These are phyloP conservation scores for Phaeotremella skinneri DNA, from an alignment of 768 basidiomycete species.

Conservation along the genomic window DNA sequence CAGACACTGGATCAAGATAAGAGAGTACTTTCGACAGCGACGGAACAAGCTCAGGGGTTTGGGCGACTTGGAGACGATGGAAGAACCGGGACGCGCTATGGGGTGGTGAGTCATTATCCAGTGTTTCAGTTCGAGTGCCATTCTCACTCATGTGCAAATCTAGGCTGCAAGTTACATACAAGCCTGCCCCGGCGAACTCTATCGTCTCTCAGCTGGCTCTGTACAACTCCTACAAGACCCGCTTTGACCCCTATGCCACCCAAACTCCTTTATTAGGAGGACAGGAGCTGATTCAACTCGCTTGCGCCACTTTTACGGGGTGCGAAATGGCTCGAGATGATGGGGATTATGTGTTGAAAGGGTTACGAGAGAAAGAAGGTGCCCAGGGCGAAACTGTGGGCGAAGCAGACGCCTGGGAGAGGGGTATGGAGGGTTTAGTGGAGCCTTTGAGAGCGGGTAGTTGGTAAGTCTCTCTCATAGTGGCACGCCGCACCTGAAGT, in stretches of 20 bases:
- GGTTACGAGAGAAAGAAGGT: constrained; percentile 35
- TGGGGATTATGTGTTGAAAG: constrained; percentile 41
- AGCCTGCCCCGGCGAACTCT: constrained; percentile 17
- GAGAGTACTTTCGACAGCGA: constrained; percentile 46
- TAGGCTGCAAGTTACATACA: constrained; percentile 46
- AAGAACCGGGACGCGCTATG: constrained; percentile 41
- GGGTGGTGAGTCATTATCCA: constrained; percentile 31
- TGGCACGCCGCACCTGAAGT: background rate
- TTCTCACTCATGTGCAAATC: background rate
- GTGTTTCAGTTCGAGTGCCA: background rate
- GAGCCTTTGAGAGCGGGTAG: constrained; percentile 42
- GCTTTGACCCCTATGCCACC: constrained; percentile 40
- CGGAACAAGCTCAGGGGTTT: constrained; percentile 45
- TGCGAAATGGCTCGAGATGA: constrained; percentile 41
- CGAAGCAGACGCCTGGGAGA: constrained; percentile 12
- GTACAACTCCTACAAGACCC: constrained; percentile 37
- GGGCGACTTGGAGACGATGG: constrained; percentile 35
- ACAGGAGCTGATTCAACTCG: constrained; percentile 43
- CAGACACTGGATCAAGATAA: constrained; percentile 38
- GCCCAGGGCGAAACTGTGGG: constrained; percentile 10
- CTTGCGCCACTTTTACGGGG: constrained; percentile 42
- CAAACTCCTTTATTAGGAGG: constrained; percentile 33
- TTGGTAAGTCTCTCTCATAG: constrained; percentile 27
- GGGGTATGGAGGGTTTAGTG: constrained; percentile 33
- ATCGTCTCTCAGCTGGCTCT: constrained; percentile 33